Conservation (phyloP, 148 eudicot species). For the Rhododendron mucronatum region DNA sequence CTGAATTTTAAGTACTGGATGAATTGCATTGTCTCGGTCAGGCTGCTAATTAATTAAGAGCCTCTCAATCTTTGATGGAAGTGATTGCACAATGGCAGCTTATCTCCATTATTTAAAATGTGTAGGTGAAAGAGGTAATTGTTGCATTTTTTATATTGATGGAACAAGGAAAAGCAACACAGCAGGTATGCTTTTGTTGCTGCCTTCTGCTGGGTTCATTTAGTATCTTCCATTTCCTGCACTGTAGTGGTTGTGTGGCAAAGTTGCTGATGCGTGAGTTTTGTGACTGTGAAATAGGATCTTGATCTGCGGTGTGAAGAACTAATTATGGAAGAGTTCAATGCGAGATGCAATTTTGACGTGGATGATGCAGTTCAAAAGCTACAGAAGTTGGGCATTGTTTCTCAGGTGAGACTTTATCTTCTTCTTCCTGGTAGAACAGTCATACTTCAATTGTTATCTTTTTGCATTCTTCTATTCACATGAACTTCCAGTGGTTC, state of each 20-base stretch:
- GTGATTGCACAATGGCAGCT: neutral
- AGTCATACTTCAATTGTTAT: neutral
- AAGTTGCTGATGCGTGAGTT: neutral
- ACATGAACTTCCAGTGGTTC: neutral
- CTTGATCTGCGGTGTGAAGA: slow-evolving; percentile 83
- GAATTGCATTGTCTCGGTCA: neutral
- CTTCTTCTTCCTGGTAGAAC: neutral
- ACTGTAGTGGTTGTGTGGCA: neutral
- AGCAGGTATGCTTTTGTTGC: slow-evolving; percentile 46
- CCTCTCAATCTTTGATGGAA: neutral
- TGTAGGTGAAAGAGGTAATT: slow-evolving; percentile 89
- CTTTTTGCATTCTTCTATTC: neutral
- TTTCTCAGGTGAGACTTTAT: slow-evolving; percentile 59
- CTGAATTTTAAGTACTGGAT: neutral
- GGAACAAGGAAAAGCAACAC: slow-evolving; percentile 85
- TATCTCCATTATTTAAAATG: neutral
- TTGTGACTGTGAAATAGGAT: slow-evolving; percentile 46
- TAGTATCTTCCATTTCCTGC: neutral
- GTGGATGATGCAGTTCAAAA: slow-evolving; percentile 92
- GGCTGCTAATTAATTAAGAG: neutral
- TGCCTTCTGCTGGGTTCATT: neutral
- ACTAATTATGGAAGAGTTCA: slow-evolving; percentile 83
- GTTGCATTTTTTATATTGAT: slow-evolving; percentile 71
- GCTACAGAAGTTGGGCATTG: slow-evolving; percentile 84
- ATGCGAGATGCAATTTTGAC: slow-evolving; percentile 76